Evolutionary conservation across 768 basidiomycete genomes (phyloP).

Genomic region (Collybia sp.): DNA sequence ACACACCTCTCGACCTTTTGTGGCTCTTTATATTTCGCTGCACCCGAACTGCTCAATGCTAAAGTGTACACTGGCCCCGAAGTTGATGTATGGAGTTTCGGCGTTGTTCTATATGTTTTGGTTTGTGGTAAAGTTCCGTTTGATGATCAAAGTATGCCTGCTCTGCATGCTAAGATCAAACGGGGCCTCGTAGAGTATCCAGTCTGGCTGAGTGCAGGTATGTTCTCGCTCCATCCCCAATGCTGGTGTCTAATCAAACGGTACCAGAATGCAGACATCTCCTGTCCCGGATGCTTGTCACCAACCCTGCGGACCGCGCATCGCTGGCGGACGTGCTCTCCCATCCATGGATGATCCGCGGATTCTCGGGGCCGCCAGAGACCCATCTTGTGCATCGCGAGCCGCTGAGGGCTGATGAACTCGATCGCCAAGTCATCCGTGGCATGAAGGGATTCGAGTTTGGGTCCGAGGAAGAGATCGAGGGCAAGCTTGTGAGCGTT

Average conservation of each 20-base stretch:
- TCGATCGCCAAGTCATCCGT: slow-evolving; percentile 81
- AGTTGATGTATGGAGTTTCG: slow-evolving; percentile 99
- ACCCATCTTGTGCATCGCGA: slow-evolving; percentile 85
- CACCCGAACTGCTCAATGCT: slow-evolving; percentile 95
- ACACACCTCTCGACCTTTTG: slow-evolving; percentile 91
- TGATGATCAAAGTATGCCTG: slow-evolving; percentile 99
- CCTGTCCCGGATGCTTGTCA: slow-evolving; percentile 93
- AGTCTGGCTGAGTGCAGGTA: slow-evolving; percentile 91
- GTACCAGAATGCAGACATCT: slow-evolving; percentile 87
- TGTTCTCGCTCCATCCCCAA: background rate
- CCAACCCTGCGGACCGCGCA: slow-evolving; percentile 82
- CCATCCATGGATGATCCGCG: slow-evolving; percentile 92
- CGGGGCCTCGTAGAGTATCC: slow-evolving; percentile 96
- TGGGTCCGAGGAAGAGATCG: slow-evolving; percentile 83
- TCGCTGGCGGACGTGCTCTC: slow-evolving; percentile 77
- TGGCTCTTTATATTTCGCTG: slow-evolving; percentile 97
- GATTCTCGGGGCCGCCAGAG: slow-evolving; percentile 75
- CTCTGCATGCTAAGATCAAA: slow-evolving; percentile 98
- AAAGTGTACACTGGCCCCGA: slow-evolving; percentile 97
- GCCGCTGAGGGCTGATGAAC: slow-evolving; percentile 83
- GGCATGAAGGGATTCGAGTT: slow-evolving; percentile 98
- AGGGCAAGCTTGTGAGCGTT: slow-evolving; percentile 63
- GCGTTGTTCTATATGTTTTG: slow-evolving; percentile 95
- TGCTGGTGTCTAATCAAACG: slow-evolving; percentile 7
- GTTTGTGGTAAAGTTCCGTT: slow-evolving; percentile 99